Evolutionary conservation across 129 eudicot species (phyloP).

Genomic region (Pittosporum tobira): DNA sequence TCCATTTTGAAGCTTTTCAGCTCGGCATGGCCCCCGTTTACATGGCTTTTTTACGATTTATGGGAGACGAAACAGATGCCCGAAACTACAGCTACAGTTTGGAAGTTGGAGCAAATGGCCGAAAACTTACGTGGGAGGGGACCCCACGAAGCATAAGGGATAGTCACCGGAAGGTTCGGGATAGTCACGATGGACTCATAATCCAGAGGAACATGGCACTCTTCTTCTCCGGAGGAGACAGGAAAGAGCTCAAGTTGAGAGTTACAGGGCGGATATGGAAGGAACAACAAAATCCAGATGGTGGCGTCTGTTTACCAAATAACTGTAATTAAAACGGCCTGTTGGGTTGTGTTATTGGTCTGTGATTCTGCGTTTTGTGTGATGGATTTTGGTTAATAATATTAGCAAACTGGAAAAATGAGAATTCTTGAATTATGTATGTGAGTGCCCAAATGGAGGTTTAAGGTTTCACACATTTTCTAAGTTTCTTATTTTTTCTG

Average conservation of each 20-base stretch:
- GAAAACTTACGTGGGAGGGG: conserved; percentile 79
- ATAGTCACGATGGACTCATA: conserved; percentile 82
- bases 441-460: not conserved
- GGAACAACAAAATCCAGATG: conserved; percentile 60
- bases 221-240: conserved; percentile 79
- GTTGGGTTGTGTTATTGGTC: not conserved
- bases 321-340: conserved; percentile 32
- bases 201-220: conserved; percentile 87
- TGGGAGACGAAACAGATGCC: conserved; percentile 81
- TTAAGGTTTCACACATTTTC: not conserved
- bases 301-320: conserved; percentile 52
- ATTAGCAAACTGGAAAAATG: conserved; percentile 1
- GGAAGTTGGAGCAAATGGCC: conserved; percentile 83
- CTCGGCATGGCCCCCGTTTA: conserved; percentile 76
- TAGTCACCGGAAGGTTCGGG: conserved; percentile 72
- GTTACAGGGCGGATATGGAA: conserved; percentile 91
- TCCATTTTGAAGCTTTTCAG: conserved; percentile 74
- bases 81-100: conserved; percentile 68
- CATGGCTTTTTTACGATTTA: conserved; percentile 77
- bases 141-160: conserved; percentile 83
- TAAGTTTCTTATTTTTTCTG: not conserved
- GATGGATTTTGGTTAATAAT: not conserved
- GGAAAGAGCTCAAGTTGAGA: conserved; percentile 69
- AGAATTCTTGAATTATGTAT: conserved; percentile 5
- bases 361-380: not conserved